phyloP scores from a whole-genome alignment of 1,284 basidiomycete species.

The Fomes fomentarius region DNA sequence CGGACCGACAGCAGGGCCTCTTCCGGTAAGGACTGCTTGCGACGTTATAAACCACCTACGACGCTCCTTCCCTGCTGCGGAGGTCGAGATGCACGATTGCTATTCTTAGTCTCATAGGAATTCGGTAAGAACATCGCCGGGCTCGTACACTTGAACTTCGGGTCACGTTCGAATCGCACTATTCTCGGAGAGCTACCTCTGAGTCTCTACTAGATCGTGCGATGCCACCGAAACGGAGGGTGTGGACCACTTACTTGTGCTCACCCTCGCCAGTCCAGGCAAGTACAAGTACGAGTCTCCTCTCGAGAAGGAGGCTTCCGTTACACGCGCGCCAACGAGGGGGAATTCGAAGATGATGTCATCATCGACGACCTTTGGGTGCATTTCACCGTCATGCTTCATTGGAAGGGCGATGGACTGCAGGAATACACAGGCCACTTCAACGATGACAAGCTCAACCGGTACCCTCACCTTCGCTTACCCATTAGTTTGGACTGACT shows the following conservation, averaged over 20 bases:
- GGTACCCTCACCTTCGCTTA: background rate
- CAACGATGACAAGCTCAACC: slow-evolving; percentile 20
- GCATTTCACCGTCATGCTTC: slow-evolving; percentile 22
- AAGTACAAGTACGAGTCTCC: slow-evolving; percentile 14
- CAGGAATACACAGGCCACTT: slow-evolving; percentile 20
- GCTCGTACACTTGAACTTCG: slow-evolving; percentile 14
- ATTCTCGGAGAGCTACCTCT: slow-evolving; percentile 23
- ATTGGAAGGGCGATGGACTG: slow-evolving; percentile 17
- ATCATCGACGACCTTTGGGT: slow-evolving; percentile 18
- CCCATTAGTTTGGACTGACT: background rate
- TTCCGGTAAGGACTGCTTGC: too few relatives aligned
- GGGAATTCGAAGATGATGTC: slow-evolving; percentile 7
- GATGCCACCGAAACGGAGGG: slow-evolving; percentile 13
- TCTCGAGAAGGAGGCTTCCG: slow-evolving; percentile 15
- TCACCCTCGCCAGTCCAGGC: slow-evolving; percentile 11
- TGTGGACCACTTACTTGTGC: slow-evolving; percentile 15
- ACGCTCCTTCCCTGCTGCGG: too few relatives aligned
- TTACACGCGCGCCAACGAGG: slow-evolving; percentile 18
- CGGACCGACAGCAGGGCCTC: too few relatives aligned
- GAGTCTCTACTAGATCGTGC: slow-evolving; percentile 15
- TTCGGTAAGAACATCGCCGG: slow-evolving; percentile 25
- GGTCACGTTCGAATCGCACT: slow-evolving; percentile 9
- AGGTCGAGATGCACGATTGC: too few relatives aligned
- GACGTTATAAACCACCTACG: too few relatives aligned
- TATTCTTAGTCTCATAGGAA: slow-evolving; percentile 20